Conservation (phyloP, 306 rosid species). For the Begonia fuchsioides region DNA sequence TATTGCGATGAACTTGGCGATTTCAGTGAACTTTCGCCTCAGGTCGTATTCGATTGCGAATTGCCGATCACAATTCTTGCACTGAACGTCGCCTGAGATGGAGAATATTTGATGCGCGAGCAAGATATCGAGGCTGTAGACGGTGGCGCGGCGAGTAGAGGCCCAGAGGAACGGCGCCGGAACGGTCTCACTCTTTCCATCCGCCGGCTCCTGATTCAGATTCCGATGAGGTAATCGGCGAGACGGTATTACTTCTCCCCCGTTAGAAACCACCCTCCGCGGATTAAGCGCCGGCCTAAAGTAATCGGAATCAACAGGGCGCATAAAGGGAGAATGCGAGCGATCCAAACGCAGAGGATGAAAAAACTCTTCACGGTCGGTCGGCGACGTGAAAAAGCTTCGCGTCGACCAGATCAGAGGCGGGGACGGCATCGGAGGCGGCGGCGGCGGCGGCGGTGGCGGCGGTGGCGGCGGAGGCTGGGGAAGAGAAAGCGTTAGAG, state of each 20-base stretch:
- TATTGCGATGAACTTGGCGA: neutral
- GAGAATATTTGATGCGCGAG: neutral
- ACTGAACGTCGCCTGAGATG: constrained; percentile 21
- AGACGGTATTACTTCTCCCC: neutral
- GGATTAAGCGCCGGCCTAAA: neutral
- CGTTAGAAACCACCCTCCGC: neutral
- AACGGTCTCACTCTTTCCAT: constrained; percentile 1
- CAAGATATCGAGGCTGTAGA: constrained; percentile 8
- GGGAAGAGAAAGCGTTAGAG: too few relatives aligned
- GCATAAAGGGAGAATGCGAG: neutral
- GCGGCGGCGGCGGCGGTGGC: too few relatives aligned
- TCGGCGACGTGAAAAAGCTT: too few relatives aligned
- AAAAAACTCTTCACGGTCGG: too few relatives aligned
- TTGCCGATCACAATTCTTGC: constrained; percentile 20
- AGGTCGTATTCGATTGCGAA: constrained; percentile 12
- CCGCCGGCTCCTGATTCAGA: neutral
- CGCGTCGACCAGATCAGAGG: neutral
- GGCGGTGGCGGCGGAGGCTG: neutral
- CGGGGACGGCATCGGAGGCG: too few relatives aligned
- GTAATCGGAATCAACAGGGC: neutral
- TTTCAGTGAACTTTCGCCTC: neutral
- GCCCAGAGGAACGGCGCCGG: constrained; percentile 42
- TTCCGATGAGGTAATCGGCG: neutral
- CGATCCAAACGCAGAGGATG: too few relatives aligned
- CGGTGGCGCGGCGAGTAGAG: constrained; percentile 9